Evolutionary conservation across 2,329 filamentous ascomycete species (phyloP), one percentile per base, ranked within the genome.

Genomic region (Corniculantispora saksenae): DNA sequence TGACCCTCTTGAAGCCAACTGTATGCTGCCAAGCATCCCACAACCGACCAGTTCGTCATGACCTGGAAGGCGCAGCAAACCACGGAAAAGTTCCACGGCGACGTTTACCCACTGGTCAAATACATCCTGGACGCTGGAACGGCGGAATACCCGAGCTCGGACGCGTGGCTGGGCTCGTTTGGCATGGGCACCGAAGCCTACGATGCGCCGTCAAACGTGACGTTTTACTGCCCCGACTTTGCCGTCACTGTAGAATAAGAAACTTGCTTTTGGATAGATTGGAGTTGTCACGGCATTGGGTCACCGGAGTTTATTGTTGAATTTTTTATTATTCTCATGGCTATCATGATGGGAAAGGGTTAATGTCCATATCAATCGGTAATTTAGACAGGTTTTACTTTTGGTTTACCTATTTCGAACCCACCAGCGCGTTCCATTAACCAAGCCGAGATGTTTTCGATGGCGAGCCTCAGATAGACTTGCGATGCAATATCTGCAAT

Each of bases 161-260:
- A 40, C 13, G 80, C 83, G 69, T 85, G 84, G 70, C 71, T 86
- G 21, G 84, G 83, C 23, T 82, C 84, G 67, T 74, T 85, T 69
- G 77, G 77, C 54, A 82, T 86, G 67, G 84, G 84, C 25, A 80
- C 81, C 17, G 84, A 86, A 70, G 77, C 82, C 0, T 83, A 82
- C 72, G 80, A 73, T 7, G 74, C 79, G 9, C 64, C 70, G 27
- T 69, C 71, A 4, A 80, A 79, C 47, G 82, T 85, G 59, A 86
- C 84, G 1, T 84, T 86, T 67, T 74, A 74, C 40, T 82, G 83
- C 3, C 73, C 77, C 10, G 65, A 70, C 25, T 68, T 81, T 47
- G 72, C 76, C 32, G 76, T 81, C 67, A 73, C 79, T 50, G 70
- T 78, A n/a, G 69, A 55, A 67, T 57, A 69, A 38, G 29, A 15